Conservation (phyloP, 192 early-diverging fungal genomes). For the Linnemannia elongata region DNA sequence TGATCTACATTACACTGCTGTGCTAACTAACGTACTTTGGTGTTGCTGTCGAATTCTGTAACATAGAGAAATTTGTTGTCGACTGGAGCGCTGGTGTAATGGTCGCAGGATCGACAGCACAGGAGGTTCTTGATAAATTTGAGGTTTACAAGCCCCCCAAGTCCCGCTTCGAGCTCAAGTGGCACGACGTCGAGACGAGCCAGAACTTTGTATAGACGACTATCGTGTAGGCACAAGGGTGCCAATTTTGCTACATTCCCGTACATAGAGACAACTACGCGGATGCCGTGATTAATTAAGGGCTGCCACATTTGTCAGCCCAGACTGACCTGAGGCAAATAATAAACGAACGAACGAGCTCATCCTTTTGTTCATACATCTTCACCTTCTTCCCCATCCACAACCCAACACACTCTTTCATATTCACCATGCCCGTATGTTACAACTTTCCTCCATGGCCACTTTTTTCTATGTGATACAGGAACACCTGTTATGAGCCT, state of each 20-base stretch:
- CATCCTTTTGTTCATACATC: background rate
- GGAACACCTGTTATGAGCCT: no score
- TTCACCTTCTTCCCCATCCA: background rate
- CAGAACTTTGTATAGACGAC: slow-evolving; percentile 30
- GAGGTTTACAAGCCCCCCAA: slow-evolving; percentile 63
- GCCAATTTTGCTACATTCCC: background rate
- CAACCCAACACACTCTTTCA: background rate
- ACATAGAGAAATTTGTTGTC: slow-evolving; percentile 73
- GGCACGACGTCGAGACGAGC: slow-evolving; percentile 47
- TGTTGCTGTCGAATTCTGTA: background rate
- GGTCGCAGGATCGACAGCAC: slow-evolving; percentile 69
- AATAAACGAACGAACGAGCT: background rate
- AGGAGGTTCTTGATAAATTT: slow-evolving; percentile 69
- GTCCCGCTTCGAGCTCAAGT: slow-evolving; percentile 65
- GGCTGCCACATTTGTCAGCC: background rate
- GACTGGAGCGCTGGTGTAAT: slow-evolving; percentile 64
- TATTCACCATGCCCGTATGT: slow-evolving; percentile 34
- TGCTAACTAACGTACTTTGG: no score
- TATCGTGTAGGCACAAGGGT: background rate
- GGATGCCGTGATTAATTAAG: background rate
- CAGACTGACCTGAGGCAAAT: slow-evolving; percentile 7
- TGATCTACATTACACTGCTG: background rate
- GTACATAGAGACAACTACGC: background rate
- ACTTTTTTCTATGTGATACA: background rate
- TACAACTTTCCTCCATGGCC: background rate